Conservation (phyloP, 1,139 yeast genomes). For the Taphrina deformans region DNA sequence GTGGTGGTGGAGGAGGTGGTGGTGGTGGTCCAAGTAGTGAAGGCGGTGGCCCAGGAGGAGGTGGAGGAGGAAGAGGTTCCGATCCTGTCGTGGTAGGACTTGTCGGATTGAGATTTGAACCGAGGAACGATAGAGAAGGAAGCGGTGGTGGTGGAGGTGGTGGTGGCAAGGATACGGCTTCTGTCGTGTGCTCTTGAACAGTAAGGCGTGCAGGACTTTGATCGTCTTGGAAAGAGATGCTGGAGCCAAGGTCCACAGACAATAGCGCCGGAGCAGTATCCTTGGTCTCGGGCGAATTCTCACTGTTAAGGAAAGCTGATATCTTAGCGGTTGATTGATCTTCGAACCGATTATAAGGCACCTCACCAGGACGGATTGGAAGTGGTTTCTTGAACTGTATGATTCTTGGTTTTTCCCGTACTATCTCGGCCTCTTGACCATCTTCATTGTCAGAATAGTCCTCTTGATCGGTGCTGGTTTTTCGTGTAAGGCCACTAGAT, state of each 20-base stretch:
- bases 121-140: slow-evolving; percentile 41
- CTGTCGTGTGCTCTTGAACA: not conserved
- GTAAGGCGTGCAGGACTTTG: not conserved
- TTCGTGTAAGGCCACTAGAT: not conserved
- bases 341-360: slow-evolving; percentile 1
- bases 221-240: not conserved
- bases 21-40: slow-evolving; percentile 34
- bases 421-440: slow-evolving; percentile 4
- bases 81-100: slow-evolving; percentile 38
- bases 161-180: slow-evolving; percentile 33
- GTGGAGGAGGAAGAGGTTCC: not conserved
- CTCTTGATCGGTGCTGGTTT: not conserved
- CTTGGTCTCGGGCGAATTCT: not conserved
- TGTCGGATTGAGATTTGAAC: slow-evolving; percentile 5
- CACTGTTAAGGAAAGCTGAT: not conserved
- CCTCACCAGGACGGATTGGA: slow-evolving; percentile 14
- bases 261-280: not conserved
- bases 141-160: slow-evolving; percentile 42
- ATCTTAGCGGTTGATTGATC: not conserved
- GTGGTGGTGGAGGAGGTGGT: slow-evolving; percentile 45
- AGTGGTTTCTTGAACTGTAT: slow-evolving; percentile 28
- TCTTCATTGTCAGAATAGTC: not conserved
- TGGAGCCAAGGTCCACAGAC: not conserved
- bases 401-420: slow-evolving; percentile 30
- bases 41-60: slow-evolving; percentile 44